These are phyloP conservation scores for Chrysanthemum makinoi DNA, from an alignment of 129 eudicot species.

Conservation along the genomic window DNA sequence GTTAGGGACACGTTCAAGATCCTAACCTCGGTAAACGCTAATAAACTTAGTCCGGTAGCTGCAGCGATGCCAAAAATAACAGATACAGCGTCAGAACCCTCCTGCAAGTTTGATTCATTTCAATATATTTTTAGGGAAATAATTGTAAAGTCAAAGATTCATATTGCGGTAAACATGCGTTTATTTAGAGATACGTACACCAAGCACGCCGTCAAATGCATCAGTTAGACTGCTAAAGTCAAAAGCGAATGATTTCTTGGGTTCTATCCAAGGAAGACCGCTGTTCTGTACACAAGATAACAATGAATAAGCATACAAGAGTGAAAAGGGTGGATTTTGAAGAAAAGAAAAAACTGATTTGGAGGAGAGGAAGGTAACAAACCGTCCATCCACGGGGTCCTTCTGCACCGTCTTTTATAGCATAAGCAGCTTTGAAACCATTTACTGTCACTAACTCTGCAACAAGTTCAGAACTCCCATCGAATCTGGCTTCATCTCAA, in stretches of 20 bases:
- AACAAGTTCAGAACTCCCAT: constrained; percentile 94
- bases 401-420: constrained; percentile 98
- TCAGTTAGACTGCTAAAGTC: constrained; percentile 67
- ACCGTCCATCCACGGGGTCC: constrained; percentile 98
- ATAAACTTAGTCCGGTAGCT: constrained; percentile 76
- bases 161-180: not conserved
- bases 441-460: constrained; percentile 92
- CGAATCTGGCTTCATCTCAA: constrained; percentile 78
- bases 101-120: constrained; percentile 49
- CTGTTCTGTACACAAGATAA: constrained; percentile 69
- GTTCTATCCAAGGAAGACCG: constrained; percentile 91
- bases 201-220: constrained; percentile 50
- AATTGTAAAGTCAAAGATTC: not conserved
- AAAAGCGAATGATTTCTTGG: constrained; percentile 65
- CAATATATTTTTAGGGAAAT: constrained; percentile 7
- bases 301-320: not conserved
- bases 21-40: constrained; percentile 83
- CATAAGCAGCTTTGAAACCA: constrained; percentile 97
- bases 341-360: not conserved
- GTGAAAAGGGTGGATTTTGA: not conserved
- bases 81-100: constrained; percentile 50
- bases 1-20: constrained; percentile 5
- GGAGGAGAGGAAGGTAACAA: constrained; percentile 22
- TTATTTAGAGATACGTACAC: constrained; percentile 48
- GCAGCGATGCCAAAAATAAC: constrained; percentile 70